A percentile compares a stretch with the other conserved stretches of the same genome.
These are phyloP conservation scores for Erodium texanum DNA, from an alignment of 441 rosid species.

Conservation along the genomic window DNA sequence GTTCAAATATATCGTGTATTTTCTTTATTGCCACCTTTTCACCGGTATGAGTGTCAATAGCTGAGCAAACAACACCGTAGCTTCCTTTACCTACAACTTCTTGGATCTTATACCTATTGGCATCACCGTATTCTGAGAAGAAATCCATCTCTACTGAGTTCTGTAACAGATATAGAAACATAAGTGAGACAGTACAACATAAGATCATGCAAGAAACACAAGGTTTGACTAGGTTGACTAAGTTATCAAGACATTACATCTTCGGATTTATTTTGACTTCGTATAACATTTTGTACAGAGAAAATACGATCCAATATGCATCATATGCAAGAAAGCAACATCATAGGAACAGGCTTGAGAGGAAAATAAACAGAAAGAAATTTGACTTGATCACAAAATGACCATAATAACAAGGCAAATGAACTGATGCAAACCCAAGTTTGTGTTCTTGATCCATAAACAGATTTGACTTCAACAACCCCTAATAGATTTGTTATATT, in stretches of 20 bases:
- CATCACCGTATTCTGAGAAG: conserved; percentile 94
- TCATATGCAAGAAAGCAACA: too few species aligned
- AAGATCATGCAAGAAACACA: too few species aligned
- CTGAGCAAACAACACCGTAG: conserved; percentile 97
- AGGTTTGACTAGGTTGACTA: too few species aligned
- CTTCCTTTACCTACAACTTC: conserved; percentile 98
- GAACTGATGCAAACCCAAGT: neutral
- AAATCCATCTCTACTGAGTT: conserved; percentile 65
- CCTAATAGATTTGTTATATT: neutral
- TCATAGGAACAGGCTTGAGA: too few species aligned
- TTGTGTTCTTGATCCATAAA: neutral
- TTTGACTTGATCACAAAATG: neutral
- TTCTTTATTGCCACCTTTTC: conserved; percentile 27
- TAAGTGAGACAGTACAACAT: too few species aligned
- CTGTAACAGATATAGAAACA: conserved; percentile 30
- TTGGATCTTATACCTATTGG: conserved; percentile 66
- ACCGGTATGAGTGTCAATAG: conserved; percentile 42
- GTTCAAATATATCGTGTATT: conserved; percentile 43
- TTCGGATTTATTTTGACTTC: too few species aligned
- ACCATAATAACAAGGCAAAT: neutral
- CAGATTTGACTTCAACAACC: neutral
- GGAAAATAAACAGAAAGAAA: too few species aligned
- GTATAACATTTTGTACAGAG: too few species aligned
- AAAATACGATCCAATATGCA: too few species aligned
- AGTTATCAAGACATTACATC: too few species aligned